phyloP scores from a whole-genome alignment of 345 rosid species.

The Salix suchowensis region DNA sequence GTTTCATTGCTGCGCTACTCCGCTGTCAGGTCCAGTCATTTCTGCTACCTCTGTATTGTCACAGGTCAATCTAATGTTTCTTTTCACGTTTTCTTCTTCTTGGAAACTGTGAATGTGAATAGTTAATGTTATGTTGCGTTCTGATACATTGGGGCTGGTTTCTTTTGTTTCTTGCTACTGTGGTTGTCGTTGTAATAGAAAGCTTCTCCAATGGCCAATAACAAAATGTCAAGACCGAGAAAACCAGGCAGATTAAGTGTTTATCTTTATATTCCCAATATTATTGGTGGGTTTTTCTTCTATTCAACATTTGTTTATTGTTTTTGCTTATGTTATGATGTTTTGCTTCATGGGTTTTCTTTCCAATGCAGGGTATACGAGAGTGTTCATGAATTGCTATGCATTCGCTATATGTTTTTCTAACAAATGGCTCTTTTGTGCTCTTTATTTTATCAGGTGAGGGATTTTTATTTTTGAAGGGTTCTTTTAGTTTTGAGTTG shows the following conservation, averaged over 20 bases:
- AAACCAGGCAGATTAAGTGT: conserved; percentile 56
- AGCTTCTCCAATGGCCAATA: conserved; percentile 51
- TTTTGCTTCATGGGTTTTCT: not conserved
- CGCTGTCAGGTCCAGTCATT: not conserved
- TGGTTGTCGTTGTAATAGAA: not conserved
- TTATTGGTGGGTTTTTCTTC: conserved; percentile 57
- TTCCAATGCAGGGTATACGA: conserved; percentile 53
- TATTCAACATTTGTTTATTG: not conserved
- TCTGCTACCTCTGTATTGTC: not conserved
- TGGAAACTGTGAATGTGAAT: not conserved
- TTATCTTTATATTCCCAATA: conserved; percentile 80
- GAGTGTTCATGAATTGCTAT: conserved; percentile 70
- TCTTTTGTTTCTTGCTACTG: not conserved
- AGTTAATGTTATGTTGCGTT: not conserved
- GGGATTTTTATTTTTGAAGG: conserved; percentile 2
- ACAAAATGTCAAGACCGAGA: conserved; percentile 41
- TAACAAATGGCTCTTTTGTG: conserved; percentile 67
- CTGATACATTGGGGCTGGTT: not conserved
- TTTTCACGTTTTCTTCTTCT: not conserved
- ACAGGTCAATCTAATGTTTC: not conserved
- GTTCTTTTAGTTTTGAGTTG: not conserved
- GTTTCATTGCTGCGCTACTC: not conserved
- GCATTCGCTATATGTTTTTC: conserved; percentile 82
- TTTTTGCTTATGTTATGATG: not conserved
- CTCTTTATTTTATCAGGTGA: conserved; percentile 72